These are phyloP conservation scores for Wickerhamomyces chambardii DNA, from an alignment of 805 yeast genomes.

Conservation along the genomic window DNA sequence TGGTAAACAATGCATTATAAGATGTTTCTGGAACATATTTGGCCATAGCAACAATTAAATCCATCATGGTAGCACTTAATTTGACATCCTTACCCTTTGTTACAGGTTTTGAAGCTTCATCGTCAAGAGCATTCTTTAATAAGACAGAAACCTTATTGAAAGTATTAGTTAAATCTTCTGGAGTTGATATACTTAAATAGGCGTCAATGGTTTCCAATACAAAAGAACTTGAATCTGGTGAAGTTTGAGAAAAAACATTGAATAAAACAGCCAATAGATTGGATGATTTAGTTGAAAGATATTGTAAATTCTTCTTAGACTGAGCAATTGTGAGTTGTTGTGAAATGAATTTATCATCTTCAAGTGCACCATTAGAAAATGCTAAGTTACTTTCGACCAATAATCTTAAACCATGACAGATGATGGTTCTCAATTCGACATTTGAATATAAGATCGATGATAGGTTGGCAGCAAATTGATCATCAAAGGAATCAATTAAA, in stretches of 20 bases:
- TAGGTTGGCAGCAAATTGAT: constrained; percentile 68
- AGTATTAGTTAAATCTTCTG: constrained; percentile 59
- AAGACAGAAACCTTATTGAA: constrained; percentile 82
- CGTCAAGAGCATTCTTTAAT: constrained; percentile 66
- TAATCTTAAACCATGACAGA: constrained; percentile 74
- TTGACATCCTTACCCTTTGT: constrained; percentile 27
- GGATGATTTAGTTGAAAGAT: constrained; percentile 54
- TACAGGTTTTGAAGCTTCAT: constrained; percentile 29
- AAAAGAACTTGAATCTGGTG: constrained; percentile 74
- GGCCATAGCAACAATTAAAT: constrained; percentile 79
- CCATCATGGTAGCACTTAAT: constrained; percentile 81
- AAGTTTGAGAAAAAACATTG: constrained; percentile 87
- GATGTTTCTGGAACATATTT: constrained; percentile 68
- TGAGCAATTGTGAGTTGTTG: constrained; percentile 50
- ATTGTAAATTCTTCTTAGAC: constrained; percentile 50
- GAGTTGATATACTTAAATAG: constrained; percentile 60
- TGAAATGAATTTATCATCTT: constrained; percentile 46
- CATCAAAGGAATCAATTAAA: constrained; percentile 52
- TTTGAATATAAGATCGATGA: constrained; percentile 68
- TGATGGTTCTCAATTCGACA: constrained; percentile 66
- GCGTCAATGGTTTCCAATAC: constrained; percentile 82
- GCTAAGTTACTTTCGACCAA: constrained; percentile 70
- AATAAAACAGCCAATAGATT: constrained; percentile 81
- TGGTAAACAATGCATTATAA: constrained; percentile 68
- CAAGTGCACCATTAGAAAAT: constrained; percentile 50